phyloP scores from a whole-genome alignment of 345 rosid genomes.

The Erysimum cheiranthoides region DNA sequence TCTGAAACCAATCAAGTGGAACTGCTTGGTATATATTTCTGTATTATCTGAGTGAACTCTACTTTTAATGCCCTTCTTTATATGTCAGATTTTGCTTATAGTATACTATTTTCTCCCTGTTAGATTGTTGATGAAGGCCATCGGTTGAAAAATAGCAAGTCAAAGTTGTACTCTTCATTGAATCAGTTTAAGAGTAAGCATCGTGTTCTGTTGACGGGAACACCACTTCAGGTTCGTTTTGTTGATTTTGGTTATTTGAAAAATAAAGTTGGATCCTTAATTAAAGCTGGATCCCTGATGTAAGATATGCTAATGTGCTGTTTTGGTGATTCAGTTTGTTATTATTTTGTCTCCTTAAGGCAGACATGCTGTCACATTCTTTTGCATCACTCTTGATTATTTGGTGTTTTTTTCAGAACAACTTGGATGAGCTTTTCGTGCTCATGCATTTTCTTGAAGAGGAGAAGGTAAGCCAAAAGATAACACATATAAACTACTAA shows the following conservation, averaged over 20 bases:
- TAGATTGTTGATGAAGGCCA: slow-evolving; percentile 99
- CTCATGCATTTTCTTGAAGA: slow-evolving; percentile 99
- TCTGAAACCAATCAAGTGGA: slow-evolving; percentile 83
- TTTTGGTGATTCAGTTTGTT: no score
- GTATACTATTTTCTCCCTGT: slow-evolving; percentile 31
- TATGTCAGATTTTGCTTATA: slow-evolving; percentile 32
- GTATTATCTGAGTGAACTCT: slow-evolving; percentile 10
- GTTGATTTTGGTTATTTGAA: slow-evolving; percentile 14
- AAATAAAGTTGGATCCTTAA: neutral
- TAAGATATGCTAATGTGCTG: neutral
- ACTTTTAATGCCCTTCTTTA: slow-evolving; percentile 8
- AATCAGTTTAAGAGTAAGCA: slow-evolving; percentile 73
- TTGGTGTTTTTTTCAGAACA: slow-evolving; percentile 70
- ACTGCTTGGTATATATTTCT: slow-evolving; percentile 82
- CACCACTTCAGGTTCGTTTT: slow-evolving; percentile 91
- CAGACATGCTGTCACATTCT: neutral
- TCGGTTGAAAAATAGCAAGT: slow-evolving; percentile 87
- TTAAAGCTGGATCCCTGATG: neutral
- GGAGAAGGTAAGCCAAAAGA: slow-evolving; percentile 65
- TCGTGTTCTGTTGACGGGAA: slow-evolving; percentile 89
- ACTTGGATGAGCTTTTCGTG: slow-evolving; percentile 91
- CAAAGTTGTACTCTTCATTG: slow-evolving; percentile 78
- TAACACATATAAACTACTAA: neutral
- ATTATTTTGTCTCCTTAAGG: no score
- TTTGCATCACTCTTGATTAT: slow-evolving; percentile 20